These are phyloP conservation scores for Microstroma glucosiphilum DNA, from an alignment of 1,284 basidiomycete genomes.

Conservation along the genomic window DNA sequence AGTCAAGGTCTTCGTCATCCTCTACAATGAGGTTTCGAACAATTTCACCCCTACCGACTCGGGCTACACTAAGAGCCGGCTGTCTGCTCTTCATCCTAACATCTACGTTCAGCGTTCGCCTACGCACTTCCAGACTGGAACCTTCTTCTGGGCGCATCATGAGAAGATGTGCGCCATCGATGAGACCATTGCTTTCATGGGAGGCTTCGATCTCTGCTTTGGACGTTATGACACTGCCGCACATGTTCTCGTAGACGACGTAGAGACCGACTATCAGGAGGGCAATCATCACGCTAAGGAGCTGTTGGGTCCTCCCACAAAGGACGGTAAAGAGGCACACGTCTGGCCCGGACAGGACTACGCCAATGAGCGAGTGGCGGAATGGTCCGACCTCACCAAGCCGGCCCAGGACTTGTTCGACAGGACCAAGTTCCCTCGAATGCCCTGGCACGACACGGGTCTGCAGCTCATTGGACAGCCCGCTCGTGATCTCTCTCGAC, in stretches of 20 bases:
- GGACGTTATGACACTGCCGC: slow-evolving; percentile 73
- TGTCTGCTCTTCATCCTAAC: slow-evolving; percentile 80
- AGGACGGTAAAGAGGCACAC: slow-evolving; percentile 58
- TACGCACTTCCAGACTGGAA: slow-evolving; percentile 93
- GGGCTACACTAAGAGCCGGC: slow-evolving; percentile 82
- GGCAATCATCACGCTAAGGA: slow-evolving; percentile 13
- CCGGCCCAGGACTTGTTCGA: slow-evolving; percentile 93
- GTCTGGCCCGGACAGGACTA: slow-evolving; percentile 92
- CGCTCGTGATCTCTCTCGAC: slow-evolving; percentile 84
- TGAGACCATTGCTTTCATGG: slow-evolving; percentile 95
- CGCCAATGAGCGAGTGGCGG: slow-evolving; percentile 78
- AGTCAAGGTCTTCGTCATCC: slow-evolving; percentile 91
- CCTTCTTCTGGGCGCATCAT: slow-evolving; percentile 90
- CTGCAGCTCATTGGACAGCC: slow-evolving; percentile 95
- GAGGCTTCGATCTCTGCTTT: slow-evolving; percentile 79
- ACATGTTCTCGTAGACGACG: slow-evolving; percentile 80
- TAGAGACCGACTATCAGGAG: slow-evolving; percentile 48
- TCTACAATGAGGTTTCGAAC: slow-evolving; percentile 85
- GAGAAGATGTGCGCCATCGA: slow-evolving; percentile 98
- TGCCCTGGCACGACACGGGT: slow-evolving; percentile 98
- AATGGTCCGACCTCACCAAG: slow-evolving; percentile 82
- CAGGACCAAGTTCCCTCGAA: slow-evolving; percentile 76
- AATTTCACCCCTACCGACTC: slow-evolving; percentile 64
- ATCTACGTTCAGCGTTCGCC: slow-evolving; percentile 95
- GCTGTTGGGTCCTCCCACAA: slow-evolving; percentile 47